Evolutionary conservation across 2,329 filamentous ascomycete genomes (phyloP), one percentile per base, ranked within the genome.

Genomic region (Coniochaeta sp.): DNA sequence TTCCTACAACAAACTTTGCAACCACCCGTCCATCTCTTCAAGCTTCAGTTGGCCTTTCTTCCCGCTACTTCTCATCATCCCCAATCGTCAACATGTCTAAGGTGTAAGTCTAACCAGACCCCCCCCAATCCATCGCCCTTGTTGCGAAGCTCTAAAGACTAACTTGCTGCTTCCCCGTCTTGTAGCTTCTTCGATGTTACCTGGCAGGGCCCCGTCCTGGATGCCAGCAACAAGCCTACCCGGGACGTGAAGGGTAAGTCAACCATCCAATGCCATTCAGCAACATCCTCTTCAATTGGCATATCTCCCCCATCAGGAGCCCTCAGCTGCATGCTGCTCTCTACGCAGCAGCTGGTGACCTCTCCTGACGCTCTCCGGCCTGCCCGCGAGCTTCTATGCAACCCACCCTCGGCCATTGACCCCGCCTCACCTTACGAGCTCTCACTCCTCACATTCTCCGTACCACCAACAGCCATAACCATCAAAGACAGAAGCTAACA

Each of bases 161-260:
- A 26, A 42, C 20, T 5, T 12, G n/a, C n/a, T n/a, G 7, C 13
- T 12, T 24, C 18, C n/a, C 38, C 49, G 42, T 33, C 48, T 40
- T 49, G 53, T 55, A 83, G 79, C 65, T 89, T 75, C 77, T 91
- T 92, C 76, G 86, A 91, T 57, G 66, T 87, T 56, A 68, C 77
- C 67, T 89, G 86, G 86, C 76, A 83, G 67, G 88, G 87, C 59
- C 87, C 87, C 58, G 76, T 83, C 67, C 62, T 95, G 61, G 74
- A 87, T 67, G 75, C 76, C 68, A 74, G 77, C 69, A 74, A 71
- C 67, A 68, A 69, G 55, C 71, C 78, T 61, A 86, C 82, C 58
- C 59, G 70, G 27, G 67, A 70, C 49, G 70, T 83, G 57, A 74
- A 82, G 73, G 66, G 87, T 89, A 78, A 77, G 82, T 48, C n/a